These are phyloP conservation scores for Nitzschia sp. DNA, from an alignment of 108 stramenopile genomes.

Conservation along the genomic window DNA sequence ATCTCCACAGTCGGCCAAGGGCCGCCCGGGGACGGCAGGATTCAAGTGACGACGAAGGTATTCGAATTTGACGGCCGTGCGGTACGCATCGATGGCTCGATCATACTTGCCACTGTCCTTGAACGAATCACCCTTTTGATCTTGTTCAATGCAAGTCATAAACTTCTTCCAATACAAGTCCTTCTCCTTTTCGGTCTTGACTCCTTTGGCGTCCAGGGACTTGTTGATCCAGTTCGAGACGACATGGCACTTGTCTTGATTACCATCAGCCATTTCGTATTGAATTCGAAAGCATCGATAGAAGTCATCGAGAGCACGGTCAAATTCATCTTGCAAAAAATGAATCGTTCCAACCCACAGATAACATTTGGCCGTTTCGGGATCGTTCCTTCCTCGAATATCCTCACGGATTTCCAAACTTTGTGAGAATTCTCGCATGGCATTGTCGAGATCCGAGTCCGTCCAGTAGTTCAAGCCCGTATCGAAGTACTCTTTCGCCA, in stretches of 20 bases:
- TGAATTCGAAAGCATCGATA: constrained; percentile 14
- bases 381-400: background rate
- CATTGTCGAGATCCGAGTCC: background rate
- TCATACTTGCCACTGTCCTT: background rate
- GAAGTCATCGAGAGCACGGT: constrained; percentile 7
- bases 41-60: constrained; percentile 8
- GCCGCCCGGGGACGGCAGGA: background rate
- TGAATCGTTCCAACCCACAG: constrained; percentile 13
- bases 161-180: constrained; percentile 11
- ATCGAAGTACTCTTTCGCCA: background rate
- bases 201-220: constrained; percentile 8
- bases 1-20: constrained; percentile 1
- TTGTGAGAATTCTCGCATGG: background rate
- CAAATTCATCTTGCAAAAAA: constrained; percentile 6
- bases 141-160: background rate
- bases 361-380: constrained; percentile 7
- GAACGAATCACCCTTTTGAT: constrained; percentile 3
- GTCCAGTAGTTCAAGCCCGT: background rate
- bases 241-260: background rate
- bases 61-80: constrained; percentile 10
- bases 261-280: background rate
- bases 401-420: constrained; percentile 17
- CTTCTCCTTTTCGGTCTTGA: background rate
- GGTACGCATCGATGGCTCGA: constrained; percentile 6
- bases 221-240: constrained; percentile 15